These are phyloP conservation scores for Hypomyces perniciosus DNA, from an alignment of 2,329 filamentous ascomycete species.

Conservation along the genomic window DNA sequence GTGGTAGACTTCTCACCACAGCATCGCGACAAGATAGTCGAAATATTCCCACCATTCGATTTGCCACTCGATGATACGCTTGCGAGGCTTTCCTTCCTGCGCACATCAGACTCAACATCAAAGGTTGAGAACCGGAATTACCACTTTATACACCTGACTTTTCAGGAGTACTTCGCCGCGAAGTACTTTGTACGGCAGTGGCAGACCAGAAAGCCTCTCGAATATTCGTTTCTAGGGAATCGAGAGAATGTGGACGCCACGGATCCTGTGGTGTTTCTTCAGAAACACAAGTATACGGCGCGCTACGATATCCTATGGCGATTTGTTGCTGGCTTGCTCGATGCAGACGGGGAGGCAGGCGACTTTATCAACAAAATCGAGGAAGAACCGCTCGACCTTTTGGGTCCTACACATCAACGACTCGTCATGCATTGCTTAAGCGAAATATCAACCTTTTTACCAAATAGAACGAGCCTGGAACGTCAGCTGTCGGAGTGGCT, in stretches of 20 bases:
- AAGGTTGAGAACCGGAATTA: conserved; percentile 21
- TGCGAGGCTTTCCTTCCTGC: too few species aligned
- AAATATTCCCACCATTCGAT: background rate
- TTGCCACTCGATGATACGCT: too few species aligned
- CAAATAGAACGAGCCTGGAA: too few species aligned
- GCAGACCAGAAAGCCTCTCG: conserved; percentile 7
- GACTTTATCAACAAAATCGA: background rate
- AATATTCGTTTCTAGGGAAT: conserved; percentile 11
- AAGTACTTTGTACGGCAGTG: background rate
- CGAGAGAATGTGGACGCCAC: background rate
- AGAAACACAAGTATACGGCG: background rate
- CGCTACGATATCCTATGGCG: background rate
- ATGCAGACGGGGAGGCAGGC: background rate
- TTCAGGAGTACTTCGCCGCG: conserved; percentile 19
- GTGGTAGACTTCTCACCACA: conserved; percentile 25
- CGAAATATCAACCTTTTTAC: background rate
- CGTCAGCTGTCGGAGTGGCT: too few species aligned
- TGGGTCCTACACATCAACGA: background rate
- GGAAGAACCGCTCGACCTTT: background rate
- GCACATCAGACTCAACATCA: conserved; percentile 23
- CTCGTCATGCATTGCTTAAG: background rate
- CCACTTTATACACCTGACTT: conserved; percentile 35
- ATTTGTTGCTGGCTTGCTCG: background rate
- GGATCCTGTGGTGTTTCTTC: background rate
- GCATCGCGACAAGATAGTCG: conserved; percentile 18